Base-by-base conservation (phyloP, 2,329 filamentous ascomycete genomes). In the Cyphellophora europaea region DNA sequence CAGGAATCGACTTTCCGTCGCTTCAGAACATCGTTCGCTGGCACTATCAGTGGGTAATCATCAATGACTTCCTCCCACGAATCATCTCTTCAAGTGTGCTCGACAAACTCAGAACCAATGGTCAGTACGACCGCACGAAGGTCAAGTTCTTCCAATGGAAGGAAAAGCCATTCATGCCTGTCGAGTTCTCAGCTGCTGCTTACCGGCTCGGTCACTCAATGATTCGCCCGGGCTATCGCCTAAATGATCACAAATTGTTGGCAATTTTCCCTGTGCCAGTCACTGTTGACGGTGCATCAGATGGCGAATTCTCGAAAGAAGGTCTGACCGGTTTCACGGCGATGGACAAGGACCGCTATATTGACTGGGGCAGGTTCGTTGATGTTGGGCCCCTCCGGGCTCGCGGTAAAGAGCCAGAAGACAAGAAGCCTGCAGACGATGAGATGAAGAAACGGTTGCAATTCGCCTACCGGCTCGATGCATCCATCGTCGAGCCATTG, bases 11-110 rank as follows among this genome's bases (percentile, higher is more conserved):
- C 10, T 31, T 19, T 15, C 18, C 32, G n/a, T 12, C 17, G 12
- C 18, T 27, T 17, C 30, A 33, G 32, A 13, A 15, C 11, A 34
- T 6, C n/a, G 19, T 21, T 19, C 27, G 45, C 58, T 52, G 47
- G 61, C 59, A 30, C 10, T 30, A 30, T 16, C 28, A 30, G 14
- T 30, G 28, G 28, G 28, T 30, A 5, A 14, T 30, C n/a, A 16
- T 30, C 28, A 12, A 30, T 14, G 32, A 27, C 17, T 30, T 30
- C 14, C 28, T 30, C 28, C n/a, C 11, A 5, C 28, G 28, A 3
- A 30, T 30, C 28, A 30, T 30, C 14, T 11, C 11, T 3, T 14
- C 12, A 30, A 30, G 14, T 5, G 28, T 30, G 3, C 28, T 30
- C 3, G 28, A 30, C 11, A 14, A 11, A 12, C 28, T 30, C 28